A percentile compares a stretch with the other conserved stretches of the same genome.
These are phyloP conservation scores for Pueraria montana DNA, from an alignment of 306 rosid genomes.

Conservation along the genomic window DNA sequence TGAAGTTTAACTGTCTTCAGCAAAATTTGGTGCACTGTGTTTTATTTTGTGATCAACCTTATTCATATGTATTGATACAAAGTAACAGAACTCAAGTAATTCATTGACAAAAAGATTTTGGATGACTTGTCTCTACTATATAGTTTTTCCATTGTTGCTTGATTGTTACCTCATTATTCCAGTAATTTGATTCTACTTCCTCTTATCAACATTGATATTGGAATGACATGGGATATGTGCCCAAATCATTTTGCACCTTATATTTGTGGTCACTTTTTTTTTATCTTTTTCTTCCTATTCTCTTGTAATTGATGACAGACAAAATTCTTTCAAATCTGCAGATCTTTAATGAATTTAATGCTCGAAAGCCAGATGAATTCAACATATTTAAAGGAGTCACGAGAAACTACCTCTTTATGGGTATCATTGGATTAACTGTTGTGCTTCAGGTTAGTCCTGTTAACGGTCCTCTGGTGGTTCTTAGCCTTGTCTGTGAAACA, in stretches of 20 bases:
- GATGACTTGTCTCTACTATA: slow-evolving; percentile 14
- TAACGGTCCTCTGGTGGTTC: background rate
- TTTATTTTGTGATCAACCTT: background rate
- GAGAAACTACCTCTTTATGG: slow-evolving; percentile 79
- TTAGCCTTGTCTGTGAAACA: slow-evolving; percentile 13
- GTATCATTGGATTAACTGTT: slow-evolving; percentile 75
- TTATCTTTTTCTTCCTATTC: slow-evolving; percentile 1
- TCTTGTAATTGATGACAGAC: slow-evolving; percentile 34
- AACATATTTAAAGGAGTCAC: slow-evolving; percentile 86
- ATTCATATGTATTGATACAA: slow-evolving; percentile 1
- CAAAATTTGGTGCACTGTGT: background rate
- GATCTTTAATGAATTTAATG: slow-evolving; percentile 96
- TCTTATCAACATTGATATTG: slow-evolving; percentile 1
- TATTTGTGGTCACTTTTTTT: background rate
- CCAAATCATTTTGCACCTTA: slow-evolving; percentile 18
- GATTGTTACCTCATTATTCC: background rate
- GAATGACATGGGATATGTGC: slow-evolving; percentile 18
- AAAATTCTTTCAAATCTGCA: slow-evolving; percentile 55
- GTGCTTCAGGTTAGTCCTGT: slow-evolving; percentile 84
- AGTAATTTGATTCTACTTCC: background rate
- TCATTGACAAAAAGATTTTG: background rate
- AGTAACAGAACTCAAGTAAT: background rate
- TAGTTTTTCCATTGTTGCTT: slow-evolving; percentile 1
- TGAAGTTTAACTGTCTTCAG: background rate
- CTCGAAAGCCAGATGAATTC: slow-evolving; percentile 90